Evolutionary conservation across 345 rosid genomes (phyloP).

Genomic region (Lepidium sativum): DNA sequence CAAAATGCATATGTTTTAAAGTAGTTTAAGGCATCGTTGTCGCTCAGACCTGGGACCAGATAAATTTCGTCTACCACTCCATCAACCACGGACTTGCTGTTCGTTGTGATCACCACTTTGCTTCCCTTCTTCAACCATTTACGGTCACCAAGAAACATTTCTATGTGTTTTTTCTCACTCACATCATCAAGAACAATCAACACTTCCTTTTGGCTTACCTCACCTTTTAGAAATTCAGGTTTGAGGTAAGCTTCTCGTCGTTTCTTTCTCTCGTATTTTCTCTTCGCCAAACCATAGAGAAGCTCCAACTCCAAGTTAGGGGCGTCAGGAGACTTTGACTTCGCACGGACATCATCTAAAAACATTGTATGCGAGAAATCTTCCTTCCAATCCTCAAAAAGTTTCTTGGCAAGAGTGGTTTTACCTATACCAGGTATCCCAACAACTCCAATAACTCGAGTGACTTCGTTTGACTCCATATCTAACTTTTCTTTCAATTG

Average conservation of each 20-base stretch:
- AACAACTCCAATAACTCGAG: too few species aligned
- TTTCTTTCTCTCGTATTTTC: background rate
- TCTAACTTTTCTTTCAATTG: too few species aligned
- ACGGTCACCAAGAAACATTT: background rate
- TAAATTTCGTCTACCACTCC: background rate
- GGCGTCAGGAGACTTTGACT: background rate
- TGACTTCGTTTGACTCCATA: too few species aligned
- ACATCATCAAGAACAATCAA: slow-evolving; percentile 17
- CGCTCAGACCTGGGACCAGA: background rate
- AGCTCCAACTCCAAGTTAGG: background rate
- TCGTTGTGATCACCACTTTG: slow-evolving; percentile 8
- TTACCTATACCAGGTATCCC: too few species aligned
- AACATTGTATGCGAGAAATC: slow-evolving; percentile 2
- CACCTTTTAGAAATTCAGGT: too few species aligned
- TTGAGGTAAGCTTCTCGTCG: background rate
- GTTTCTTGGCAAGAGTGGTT: too few species aligned
- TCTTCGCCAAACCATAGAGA: background rate
- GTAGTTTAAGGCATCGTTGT: background rate
- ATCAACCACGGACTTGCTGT: background rate
- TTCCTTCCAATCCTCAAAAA: background rate
- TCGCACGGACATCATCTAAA: background rate
- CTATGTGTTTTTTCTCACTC: background rate
- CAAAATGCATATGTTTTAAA: background rate
- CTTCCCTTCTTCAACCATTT: slow-evolving; percentile 18
- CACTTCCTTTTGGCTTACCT: too few species aligned